Conservation (phyloP, 2,329 filamentous ascomycete genomes). For the Pseudogymnoascus sp. region DNA sequence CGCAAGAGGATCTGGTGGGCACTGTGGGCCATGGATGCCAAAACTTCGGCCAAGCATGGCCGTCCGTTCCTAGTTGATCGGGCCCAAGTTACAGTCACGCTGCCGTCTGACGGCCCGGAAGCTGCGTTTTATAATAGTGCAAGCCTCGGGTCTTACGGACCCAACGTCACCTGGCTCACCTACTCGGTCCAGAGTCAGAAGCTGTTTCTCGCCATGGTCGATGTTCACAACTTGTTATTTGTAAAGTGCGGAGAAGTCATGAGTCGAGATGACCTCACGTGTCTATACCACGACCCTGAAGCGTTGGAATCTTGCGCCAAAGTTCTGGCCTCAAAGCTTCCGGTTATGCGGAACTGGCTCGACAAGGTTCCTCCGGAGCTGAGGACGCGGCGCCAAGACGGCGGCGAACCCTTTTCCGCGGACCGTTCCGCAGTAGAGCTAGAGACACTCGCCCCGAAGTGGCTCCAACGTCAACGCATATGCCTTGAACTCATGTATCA, state of each 20-base stretch:
- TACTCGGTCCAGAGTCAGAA: constrained; percentile 26
- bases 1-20: constrained; percentile 41
- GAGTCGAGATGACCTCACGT: constrained; percentile 20
- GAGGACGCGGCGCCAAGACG: constrained; percentile 21
- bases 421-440: constrained; percentile 29
- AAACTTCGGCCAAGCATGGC: constrained; percentile 32
- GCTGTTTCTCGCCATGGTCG: constrained; percentile 26
- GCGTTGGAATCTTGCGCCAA: constrained; percentile 25
- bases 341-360: constrained; percentile 28
- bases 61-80: constrained; percentile 28
- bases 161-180: constrained; percentile 29
- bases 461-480: constrained; percentile 38
- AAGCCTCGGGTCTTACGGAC: constrained; percentile 25
- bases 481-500: constrained; percentile 39
- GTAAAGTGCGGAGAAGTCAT: constrained; percentile 19
- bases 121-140: constrained; percentile 22
- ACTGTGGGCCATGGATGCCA: constrained; percentile 36
- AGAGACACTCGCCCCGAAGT: constrained; percentile 32
- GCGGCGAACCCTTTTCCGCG: constrained; percentile 31
- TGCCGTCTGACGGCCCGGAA: constrained; percentile 29
- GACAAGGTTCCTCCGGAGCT: constrained; percentile 32
- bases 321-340: constrained; percentile 22
- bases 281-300: constrained; percentile 15
- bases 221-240: constrained; percentile 28
- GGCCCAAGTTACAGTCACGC: constrained; percentile 23